Evolutionary conservation across 73 alveolate species (phyloP).

Genomic region (Uronychia setigera): DNA sequence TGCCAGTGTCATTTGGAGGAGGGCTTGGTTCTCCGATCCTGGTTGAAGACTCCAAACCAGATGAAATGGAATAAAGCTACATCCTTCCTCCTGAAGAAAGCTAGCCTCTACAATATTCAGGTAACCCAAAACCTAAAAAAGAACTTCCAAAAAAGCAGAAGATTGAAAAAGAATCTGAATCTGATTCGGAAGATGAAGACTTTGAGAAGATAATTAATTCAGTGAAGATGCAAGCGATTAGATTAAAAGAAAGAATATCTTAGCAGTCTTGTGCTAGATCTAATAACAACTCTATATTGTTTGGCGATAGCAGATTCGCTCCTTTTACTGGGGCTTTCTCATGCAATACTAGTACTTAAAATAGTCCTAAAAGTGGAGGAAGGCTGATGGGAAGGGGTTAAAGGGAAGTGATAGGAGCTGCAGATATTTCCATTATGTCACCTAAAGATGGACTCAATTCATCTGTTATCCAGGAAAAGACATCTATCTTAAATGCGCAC

Average conservation of each 20-base stretch:
- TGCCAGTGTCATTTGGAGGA: no score
- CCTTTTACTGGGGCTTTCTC: not conserved
- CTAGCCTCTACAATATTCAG: no score
- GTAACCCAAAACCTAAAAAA: no score
- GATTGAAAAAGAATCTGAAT: slow-evolving; percentile 13
- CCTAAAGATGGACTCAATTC: no score
- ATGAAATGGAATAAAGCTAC: no score
- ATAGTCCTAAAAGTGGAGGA: not conserved
- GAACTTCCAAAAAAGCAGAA: no score
- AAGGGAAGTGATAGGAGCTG: not conserved
- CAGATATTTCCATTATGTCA: not conserved
- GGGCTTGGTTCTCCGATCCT: no score
- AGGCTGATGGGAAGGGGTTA: not conserved
- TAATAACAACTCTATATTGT: not conserved
- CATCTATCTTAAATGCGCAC: no score
- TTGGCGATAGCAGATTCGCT: not conserved
- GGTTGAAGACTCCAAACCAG: no score
- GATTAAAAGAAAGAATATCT: not conserved
- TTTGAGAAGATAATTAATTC: not conserved
- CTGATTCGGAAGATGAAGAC: slow-evolving; percentile 4
- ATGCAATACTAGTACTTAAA: not conserved
- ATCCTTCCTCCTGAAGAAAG: no score
- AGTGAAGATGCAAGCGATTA: not conserved
- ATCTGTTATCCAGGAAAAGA: no score
- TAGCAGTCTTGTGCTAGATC: not conserved